Percentiles rank a stretch among this genome's conserved stretches.
Conservation (phyloP, 179 eudicot genomes). For the Spergularia azorica region DNA sequence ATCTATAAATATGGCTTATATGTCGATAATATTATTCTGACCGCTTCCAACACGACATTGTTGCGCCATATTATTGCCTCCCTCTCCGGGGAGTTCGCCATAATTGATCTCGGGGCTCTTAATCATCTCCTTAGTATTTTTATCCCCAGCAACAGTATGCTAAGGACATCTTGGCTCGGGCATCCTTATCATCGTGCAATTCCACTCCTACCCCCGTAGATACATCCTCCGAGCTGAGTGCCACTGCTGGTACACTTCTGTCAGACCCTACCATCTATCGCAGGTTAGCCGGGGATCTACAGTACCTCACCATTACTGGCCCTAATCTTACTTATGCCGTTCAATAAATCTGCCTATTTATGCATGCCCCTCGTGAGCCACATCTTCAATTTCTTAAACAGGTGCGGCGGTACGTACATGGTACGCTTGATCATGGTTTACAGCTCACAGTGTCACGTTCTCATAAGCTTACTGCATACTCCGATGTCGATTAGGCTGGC, state of each 20-base stretch:
- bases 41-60: too few relatives aligned
- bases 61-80: too few relatives aligned
- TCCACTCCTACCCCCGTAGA: neutral
- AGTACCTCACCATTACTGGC: neutral
- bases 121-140: too few relatives aligned
- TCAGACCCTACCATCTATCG: neutral
- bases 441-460: neutral
- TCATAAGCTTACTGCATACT: neutral
- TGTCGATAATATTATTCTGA: too few relatives aligned
- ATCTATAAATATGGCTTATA: too few relatives aligned
- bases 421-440: neutral
- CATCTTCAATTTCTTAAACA: neutral
- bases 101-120: too few relatives aligned
- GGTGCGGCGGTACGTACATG: neutral
- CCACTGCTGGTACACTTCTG: neutral
- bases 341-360: neutral
- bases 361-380: neutral
- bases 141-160: too few relatives aligned
- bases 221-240: neutral
- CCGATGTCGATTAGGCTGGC: neutral
- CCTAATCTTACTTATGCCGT: too few relatives aligned
- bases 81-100: too few relatives aligned
- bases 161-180: too few relatives aligned
- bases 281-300: neutral
- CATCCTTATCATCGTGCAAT: too few relatives aligned